Base-by-base conservation (phyloP, 2,329 filamentous ascomycete genomes). In the Claviceps sorghi region DNA sequence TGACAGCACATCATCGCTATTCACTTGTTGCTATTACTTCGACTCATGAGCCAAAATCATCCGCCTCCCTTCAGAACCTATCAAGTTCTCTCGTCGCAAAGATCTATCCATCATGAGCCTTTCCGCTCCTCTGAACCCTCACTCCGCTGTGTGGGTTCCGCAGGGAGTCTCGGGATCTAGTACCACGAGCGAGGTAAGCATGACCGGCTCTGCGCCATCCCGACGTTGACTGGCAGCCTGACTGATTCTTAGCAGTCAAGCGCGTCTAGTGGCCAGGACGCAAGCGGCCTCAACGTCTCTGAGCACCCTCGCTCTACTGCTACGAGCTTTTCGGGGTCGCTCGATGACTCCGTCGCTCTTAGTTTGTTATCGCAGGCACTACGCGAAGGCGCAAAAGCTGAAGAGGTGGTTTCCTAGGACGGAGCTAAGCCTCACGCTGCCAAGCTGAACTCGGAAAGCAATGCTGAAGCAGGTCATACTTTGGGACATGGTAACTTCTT, bases 391-490 rank as follows among this genome's bases (percentile, higher is more conserved):
- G 17, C 48, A 10, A 48, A 49, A n/a, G 41, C 19, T 13, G 36
- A 32, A 44, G 51, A 49, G 34, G 30, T 34, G n/a, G 51, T 41
- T 55, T 48, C 51, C 22, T 55, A 51, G 53, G 40, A 55, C 13
- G 53, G 30, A 55, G 32, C 51, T 34, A 53, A 48, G 32, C 38
- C 53, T 44, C 36, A 51, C 19, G 34, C 38, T 41, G 43, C 41
- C 26, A 29, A 45, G 21, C 42, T 50, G 29, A 19, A 17, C 17
- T 17, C 40, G 10, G 11, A 7, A 19, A 21, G 22, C 10, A 2
- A 19, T 15, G 19, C 10, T 4, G 29, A 34, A 17, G 19, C 32
- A n/a, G 43, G 50, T 9, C n/a, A 19, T 9, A 9, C 9, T 22
- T 21, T 30, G 15, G 44, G 36, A 8, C 34, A 44, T 8, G 36